Evolutionary conservation across 2,329 filamentous ascomycete species (phyloP).

Genomic region (Aspergillus hiratsukae): DNA sequence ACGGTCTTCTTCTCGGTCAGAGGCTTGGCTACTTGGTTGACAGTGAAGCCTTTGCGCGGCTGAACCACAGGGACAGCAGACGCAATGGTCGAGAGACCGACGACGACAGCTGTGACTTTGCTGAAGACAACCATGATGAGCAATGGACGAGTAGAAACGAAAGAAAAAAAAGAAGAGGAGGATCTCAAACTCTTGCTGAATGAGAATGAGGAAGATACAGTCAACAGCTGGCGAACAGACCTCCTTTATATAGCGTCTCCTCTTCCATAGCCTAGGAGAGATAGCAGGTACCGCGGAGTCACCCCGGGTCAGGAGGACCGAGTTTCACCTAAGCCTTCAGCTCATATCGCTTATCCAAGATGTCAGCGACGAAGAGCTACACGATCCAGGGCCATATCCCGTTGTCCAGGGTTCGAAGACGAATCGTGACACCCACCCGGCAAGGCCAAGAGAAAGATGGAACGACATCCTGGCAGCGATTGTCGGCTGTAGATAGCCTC

Average conservation of each 20-base stretch:
- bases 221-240: conserved; percentile 6
- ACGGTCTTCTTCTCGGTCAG: conserved; percentile 16
- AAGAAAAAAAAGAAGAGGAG: conserved; percentile 3
- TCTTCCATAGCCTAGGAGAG: not conserved
- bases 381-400: not conserved
- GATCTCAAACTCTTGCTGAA: conserved; percentile 7
- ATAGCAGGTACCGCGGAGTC: not conserved
- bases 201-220: conserved; percentile 12
- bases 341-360: not conserved
- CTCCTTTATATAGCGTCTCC: conserved; percentile 23
- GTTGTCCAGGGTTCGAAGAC: not conserved
- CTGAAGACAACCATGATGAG: conserved; percentile 33
- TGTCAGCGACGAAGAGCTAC: conserved; percentile 5
- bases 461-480: not conserved
- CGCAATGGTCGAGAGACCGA: conserved; percentile 24
- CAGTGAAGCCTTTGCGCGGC: conserved; percentile 26
- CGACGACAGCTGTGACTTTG: conserved; percentile 23
- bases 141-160: conserved; percentile 8
- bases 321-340: not conserved
- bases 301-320: conserved; percentile 7
- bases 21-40: conserved; percentile 26
- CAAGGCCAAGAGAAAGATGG: not conserved
- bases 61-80: conserved; percentile 26
- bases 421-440: not conserved
- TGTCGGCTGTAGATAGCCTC: not conserved